A percentile compares a stretch with the other conserved stretches of the same genome.
phyloP scores from a whole-genome alignment of 169 alveolate genomes.

The Ichthyophthirius multifiliis region DNA sequence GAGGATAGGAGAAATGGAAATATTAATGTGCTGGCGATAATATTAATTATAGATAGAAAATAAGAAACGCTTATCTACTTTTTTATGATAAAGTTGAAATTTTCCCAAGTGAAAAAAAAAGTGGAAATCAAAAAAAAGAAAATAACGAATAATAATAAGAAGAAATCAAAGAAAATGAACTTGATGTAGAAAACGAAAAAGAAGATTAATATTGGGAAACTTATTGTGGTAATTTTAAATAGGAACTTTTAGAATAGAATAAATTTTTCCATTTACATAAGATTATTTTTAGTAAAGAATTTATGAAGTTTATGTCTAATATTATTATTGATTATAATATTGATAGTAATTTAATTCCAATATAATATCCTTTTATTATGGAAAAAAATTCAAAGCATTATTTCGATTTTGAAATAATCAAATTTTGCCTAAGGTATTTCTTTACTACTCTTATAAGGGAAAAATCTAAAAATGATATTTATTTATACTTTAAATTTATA shows the following conservation, averaged over 20 bases:
- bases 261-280: constrained; percentile 42
- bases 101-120: neutral
- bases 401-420: constrained; percentile 37
- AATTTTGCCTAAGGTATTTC: constrained; percentile 51
- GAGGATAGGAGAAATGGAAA: constrained; percentile 65
- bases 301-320: constrained; percentile 17
- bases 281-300: constrained; percentile 32
- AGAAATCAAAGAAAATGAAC: neutral
- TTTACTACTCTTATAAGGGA: constrained; percentile 61
- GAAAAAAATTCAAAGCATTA: neutral
- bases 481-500: constrained; percentile 30
- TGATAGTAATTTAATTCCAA: constrained; percentile 1
- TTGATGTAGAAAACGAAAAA: constrained; percentile 2
- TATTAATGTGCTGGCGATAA: neutral
- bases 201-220: constrained; percentile 9
- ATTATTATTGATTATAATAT: constrained; percentile 8
- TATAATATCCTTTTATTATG: neutral
- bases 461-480: constrained; percentile 46
- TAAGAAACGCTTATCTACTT: constrained; percentile 64
- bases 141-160: neutral
- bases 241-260: constrained; percentile 36
- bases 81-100: constrained; percentile 58
- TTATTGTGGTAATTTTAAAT: constrained; percentile 20
- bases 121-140: neutral
- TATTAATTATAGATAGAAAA: constrained; percentile 27